phyloP scores from a whole-genome alignment of 257 asterid species.

The Linderniella brevidens region DNA sequence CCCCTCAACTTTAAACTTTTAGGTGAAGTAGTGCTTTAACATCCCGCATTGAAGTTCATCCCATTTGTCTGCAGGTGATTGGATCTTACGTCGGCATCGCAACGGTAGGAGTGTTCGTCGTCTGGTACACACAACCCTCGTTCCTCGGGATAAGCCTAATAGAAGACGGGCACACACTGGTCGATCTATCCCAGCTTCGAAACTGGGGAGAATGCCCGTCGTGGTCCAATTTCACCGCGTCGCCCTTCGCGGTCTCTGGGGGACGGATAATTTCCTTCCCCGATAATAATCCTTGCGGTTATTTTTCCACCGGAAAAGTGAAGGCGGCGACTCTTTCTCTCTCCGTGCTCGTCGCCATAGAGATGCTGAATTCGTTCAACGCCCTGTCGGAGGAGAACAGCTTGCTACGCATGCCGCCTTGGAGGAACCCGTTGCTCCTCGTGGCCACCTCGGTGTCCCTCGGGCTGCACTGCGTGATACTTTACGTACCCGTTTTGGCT shows the following conservation, averaged over 20 bases:
- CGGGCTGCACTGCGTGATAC: slow-evolving; percentile 49
- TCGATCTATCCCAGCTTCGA: slow-evolving; percentile 65
- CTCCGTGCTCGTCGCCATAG: slow-evolving; percentile 73
- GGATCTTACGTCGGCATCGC: slow-evolving; percentile 82
- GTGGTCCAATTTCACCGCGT: slow-evolving; percentile 54
- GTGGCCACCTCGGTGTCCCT: slow-evolving; percentile 60
- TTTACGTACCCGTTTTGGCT: slow-evolving; percentile 54
- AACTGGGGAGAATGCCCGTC: slow-evolving; percentile 82
- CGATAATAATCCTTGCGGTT: slow-evolving; percentile 42
- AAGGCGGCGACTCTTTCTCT: slow-evolving; percentile 82
- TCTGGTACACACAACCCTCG: slow-evolving; percentile 79
- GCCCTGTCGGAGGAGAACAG: slow-evolving; percentile 89
- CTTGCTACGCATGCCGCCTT: slow-evolving; percentile 74
- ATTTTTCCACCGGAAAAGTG: slow-evolving; percentile 58
- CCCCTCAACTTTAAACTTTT: no score
- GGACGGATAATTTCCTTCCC: slow-evolving; percentile 34
- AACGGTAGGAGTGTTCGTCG: slow-evolving; percentile 69
- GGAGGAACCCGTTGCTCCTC: slow-evolving; percentile 82
- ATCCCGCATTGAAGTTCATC: not conserved
- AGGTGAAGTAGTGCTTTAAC: no score
- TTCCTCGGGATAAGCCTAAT: slow-evolving; percentile 52
- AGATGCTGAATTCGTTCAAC: slow-evolving; percentile 79
- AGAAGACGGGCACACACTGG: slow-evolving; percentile 64
- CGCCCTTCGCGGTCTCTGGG: slow-evolving; percentile 49
- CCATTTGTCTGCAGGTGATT: slow-evolving; percentile 35